Evolutionary conservation across 495 filamentous ascomycete species (phyloP).

Genomic region (Aspergillus cavernicola): DNA sequence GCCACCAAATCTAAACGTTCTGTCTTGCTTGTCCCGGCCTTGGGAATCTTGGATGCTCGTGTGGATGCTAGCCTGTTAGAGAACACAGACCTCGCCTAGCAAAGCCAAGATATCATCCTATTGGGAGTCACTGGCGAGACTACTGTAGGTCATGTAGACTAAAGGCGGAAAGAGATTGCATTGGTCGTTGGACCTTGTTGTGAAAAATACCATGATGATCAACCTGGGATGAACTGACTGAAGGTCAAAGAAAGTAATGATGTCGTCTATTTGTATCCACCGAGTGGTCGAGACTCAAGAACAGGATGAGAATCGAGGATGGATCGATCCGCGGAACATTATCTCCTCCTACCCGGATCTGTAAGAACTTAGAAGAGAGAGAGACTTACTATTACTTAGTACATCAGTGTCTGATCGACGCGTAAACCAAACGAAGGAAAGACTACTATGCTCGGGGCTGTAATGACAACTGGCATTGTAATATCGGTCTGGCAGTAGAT

Average conservation of each 20-base stretch:
- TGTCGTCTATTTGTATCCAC: neutral
- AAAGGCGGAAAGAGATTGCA: neutral
- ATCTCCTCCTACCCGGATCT: no score
- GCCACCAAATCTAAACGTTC: neutral
- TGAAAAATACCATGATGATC: slow-evolving; percentile 2
- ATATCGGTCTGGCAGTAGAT: neutral
- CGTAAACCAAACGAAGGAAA: neutral
- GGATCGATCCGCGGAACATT: neutral
- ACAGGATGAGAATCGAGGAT: neutral
- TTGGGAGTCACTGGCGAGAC: slow-evolving; percentile 4
- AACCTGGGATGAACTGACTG: neutral
- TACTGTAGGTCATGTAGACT: slow-evolving; percentile 1
- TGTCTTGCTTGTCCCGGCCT: slow-evolving; percentile 4
- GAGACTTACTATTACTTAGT: no score
- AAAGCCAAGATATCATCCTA: slow-evolving; percentile 4
- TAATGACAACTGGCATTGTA: neutral
- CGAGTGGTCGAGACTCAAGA: slow-evolving; percentile 1
- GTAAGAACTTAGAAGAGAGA: no score
- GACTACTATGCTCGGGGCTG: neutral
- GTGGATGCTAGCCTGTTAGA: slow-evolving; percentile 11
- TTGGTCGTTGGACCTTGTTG: neutral
- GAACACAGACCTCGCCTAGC: slow-evolving; percentile 17
- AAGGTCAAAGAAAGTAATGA: slow-evolving; percentile 9
- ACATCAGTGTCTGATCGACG: neutral
- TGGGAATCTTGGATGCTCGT: slow-evolving; percentile 13